Base-by-base conservation (phyloP, 257 asterid genomes). In the Solanum tarapatanum region DNA sequence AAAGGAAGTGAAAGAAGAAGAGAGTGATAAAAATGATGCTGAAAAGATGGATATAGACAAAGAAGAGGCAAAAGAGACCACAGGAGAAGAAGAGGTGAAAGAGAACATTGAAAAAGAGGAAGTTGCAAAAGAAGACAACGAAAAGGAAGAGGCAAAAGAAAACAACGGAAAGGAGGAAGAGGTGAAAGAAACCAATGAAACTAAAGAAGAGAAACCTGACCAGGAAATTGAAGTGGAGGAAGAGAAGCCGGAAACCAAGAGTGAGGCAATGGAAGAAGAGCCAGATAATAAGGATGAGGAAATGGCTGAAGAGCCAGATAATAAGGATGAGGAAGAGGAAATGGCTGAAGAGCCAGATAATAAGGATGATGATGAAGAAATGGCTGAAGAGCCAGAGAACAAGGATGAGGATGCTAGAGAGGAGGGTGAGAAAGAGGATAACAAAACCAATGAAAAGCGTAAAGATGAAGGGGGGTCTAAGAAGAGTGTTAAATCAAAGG, bases 401-500 rank as follows among this genome's bases (percentile, higher is more conserved):
- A 82, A 72, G 55, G 84, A 84, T 28, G 70, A 89, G 24, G 91
- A 84, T 77, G 94, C 43, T 80, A 85, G 80, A 80, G 88, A 84
- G 87, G 88, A 91, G 86, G 90, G 72, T 72, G 84, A 32, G 91
- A 88, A 86, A 60, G 64, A 36, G 86, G 91, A 87, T 79, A 94
- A 91, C 86, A 92, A 82, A 11, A 88, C 88, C 55, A 68, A 32
- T 13, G 92, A 92, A 86, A 92, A 89, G 88, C 87, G 83, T 86
- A 90, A 86, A 43, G 89, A 83, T 87, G 91, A 39, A 90, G 88
- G 90, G 86, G 88, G 87, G 39, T 90, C 91, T 3, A 95, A 92
- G 88, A 93, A 93, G 88, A 95, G 94, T 75, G 88, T 93, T 24
- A 92, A 94, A 88, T 84, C 91, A 26, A 93, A 91, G 90, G 86